Base-by-base conservation (phyloP, 352 stramenopile genomes). In the Albugo laibachii region DNA sequence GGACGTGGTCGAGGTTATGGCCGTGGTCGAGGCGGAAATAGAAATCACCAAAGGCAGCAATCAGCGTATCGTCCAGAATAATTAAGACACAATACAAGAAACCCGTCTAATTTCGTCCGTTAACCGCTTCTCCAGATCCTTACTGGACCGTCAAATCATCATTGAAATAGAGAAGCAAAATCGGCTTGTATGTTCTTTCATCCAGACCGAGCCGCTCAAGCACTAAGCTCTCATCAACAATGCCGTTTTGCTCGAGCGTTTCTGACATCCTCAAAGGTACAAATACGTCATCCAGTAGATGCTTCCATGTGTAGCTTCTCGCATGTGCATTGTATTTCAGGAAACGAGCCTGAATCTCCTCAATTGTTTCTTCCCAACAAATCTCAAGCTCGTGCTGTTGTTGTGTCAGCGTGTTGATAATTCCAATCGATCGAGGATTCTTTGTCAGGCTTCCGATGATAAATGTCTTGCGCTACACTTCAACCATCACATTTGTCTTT, bases 231-330 rank as follows among this genome's bases (percentile, higher is more conserved):
- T 96, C 83, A 50, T 96, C 85, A 1, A 48, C 37, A 47, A 96
- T 75, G 11, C 84, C 83, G 52, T 95, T 95, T 48, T 87, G 69
- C 5, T 86, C 72, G 21, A 96, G 64, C 13, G 82, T 94, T 34
- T 61, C 61, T 15, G 76, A 66, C 81, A 96, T 95, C 18, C 92
- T 56, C 14, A 95, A 61, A 31, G 76, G 75, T 31, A 93, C 61
- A 55, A 96, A 96, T n/a, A 83, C 73, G 53, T 76, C 69, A 37
- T 85, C 70, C 39, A 85, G 62, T 24, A 89, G 50, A 45, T 62
- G 63, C 55, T 95, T 96, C 86, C 86, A 96, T 43, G 83, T 95
- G 62, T 95, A 96, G 64, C 81, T 95, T 13, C 35, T 63, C 13
- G 84, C 84, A 49, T 96, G 86, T 10, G 78, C 67, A 54, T 96